A percentile compares a stretch with the other conserved stretches of the same genome.
Conservation (phyloP, 306 rosid genomes). For the Cercis canadensis region DNA sequence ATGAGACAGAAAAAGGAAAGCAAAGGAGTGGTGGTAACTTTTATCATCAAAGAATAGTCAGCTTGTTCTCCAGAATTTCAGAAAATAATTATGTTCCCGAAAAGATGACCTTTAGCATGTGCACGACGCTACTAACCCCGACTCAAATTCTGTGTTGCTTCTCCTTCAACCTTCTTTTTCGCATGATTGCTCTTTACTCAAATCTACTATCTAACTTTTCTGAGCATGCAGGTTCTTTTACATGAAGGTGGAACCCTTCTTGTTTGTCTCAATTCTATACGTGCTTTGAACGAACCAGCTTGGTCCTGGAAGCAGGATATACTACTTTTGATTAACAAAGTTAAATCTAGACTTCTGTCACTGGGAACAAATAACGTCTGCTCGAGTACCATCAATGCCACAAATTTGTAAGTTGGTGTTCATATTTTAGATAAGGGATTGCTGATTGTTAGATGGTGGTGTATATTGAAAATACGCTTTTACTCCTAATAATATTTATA, state of each 20-base stretch:
- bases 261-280: slow-evolving; percentile 92
- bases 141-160: slow-evolving; percentile 15
- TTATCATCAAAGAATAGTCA: neutral
- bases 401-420: slow-evolving; percentile 44
- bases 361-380: slow-evolving; percentile 32
- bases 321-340: slow-evolving; percentile 39
- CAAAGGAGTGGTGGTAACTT: too few species aligned
- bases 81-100: neutral
- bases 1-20: too few species aligned
- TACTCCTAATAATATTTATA: slow-evolving; percentile 34
- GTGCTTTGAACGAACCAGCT: slow-evolving; percentile 78
- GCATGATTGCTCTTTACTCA: slow-evolving; percentile 25
- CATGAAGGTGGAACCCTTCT: slow-evolving; percentile 98
- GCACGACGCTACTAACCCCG: too few species aligned
- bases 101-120: neutral
- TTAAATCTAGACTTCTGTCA: slow-evolving; percentile 51
- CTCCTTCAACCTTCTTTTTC: neutral
- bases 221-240: slow-evolving; percentile 78
- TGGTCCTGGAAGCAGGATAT: slow-evolving; percentile 92
- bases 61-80: slow-evolving; percentile 1
- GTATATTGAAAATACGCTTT: slow-evolving; percentile 27
- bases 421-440: slow-evolving; percentile 10
- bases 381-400: slow-evolving; percentile 45
- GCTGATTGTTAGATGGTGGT: slow-evolving; percentile 23
- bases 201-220: neutral